Percentiles rank a stretch among this genome's conserved stretches.
phyloP scores from a whole-genome alignment of 2,329 filamentous ascomycete species.

The Lachnellula hyalina region DNA sequence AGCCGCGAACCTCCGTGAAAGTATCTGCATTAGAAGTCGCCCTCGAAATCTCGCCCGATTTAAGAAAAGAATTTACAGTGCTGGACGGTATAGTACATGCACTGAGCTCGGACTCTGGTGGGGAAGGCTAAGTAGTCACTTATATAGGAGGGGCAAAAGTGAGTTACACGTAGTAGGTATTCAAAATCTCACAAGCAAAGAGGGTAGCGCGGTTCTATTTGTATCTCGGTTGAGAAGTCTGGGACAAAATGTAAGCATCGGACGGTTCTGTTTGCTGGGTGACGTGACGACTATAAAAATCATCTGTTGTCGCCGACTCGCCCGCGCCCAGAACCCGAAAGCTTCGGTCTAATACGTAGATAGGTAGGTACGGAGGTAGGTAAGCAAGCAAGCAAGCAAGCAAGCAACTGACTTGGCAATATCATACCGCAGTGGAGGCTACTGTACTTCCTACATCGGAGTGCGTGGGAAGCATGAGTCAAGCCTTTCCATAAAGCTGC shows the following conservation, averaged over 20 bases:
- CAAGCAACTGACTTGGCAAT: too few relatives aligned
- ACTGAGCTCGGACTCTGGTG: not conserved
- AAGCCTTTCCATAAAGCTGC: too few relatives aligned
- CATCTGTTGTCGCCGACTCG: too few relatives aligned
- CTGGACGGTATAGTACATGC: too few relatives aligned
- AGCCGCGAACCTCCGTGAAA: not conserved
- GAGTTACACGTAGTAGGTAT: too few relatives aligned
- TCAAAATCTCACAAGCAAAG: not conserved
- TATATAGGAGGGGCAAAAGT: not conserved
- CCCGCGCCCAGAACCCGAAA: too few relatives aligned
- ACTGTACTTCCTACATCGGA: too few relatives aligned
- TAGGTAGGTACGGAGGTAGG: not conserved
- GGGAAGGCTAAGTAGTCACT: not conserved
- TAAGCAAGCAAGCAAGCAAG: too few relatives aligned
- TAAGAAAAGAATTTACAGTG: not conserved
- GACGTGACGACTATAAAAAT: not conserved
- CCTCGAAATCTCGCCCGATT: not conserved
- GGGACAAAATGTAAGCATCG: too few relatives aligned
- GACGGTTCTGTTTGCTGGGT: not conserved
- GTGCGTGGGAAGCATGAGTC: too few relatives aligned
- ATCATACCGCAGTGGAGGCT: too few relatives aligned
- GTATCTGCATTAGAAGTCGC: conserved; percentile 13
- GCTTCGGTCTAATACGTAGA: not conserved
- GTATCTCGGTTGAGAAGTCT: not conserved
- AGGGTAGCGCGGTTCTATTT: not conserved